Base-by-base conservation (phyloP, 164 flowering plant genomes). In the Stephania japonica region DNA sequence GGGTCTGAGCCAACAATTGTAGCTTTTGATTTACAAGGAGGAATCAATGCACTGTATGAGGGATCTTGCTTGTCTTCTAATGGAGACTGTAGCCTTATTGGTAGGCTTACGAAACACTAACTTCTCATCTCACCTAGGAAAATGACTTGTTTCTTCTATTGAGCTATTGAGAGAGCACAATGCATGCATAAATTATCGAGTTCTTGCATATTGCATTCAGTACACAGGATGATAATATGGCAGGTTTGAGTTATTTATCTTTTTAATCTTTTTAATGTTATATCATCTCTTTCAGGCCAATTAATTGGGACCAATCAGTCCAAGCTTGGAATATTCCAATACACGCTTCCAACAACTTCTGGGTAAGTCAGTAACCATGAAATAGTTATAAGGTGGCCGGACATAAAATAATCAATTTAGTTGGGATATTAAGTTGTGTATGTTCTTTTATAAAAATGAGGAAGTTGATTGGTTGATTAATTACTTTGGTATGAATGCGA, bases 1-100 rank as follows among this genome's bases (percentile, higher is more conserved):
- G 93, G 97, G 93, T 76, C 89, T 93, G 98, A 91, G 97, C 94
- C 88, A 94, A 91, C 90, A 80, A 86, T 94, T 93, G 91, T 95
- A 88, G 97, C 93, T 86, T n/a, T 94, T 85, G 80, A 85, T 91
- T 87, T 89, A 79, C 93, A 87, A 87, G 94, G 88, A 86, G 91
- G 98, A 88, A 82, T 73, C 90, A 81, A 78, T 90, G 89, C 95
- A 84, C 85, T 81, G 83, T 89, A 83, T 86, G 89, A 85, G 88
- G 93, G 90, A 84, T 88, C 91, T 87, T 89, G 90, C 89, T 85
- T 89, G 81, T 87, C 93, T 90, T 86, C 95, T 85, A 79, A 86
- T 80, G 87, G 91, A 83, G 86, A 78, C 86, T 83, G 75, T 83
- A 88, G 85, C 91, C 87, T 81, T 79, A 32, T 84, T 89, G 90